Percentiles rank a stretch among this genome's conserved stretches.
Evolutionary conservation across 768 basidiomycete species (phyloP).

Genomic region (Phlegmacium glaucopus): DNA sequence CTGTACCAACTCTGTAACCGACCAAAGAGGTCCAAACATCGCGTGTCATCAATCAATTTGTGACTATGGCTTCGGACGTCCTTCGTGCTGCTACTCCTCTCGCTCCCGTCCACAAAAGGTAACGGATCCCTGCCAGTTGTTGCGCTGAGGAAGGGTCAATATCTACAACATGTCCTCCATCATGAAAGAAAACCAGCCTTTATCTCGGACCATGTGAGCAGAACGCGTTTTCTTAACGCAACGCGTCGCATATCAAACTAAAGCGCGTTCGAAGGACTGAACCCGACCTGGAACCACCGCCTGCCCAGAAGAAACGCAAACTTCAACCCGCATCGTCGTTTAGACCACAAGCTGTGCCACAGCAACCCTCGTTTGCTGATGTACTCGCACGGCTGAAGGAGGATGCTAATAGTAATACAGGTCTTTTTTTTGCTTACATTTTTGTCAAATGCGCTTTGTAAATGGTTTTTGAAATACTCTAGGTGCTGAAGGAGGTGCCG

Average conservation of each 20-base stretch:
- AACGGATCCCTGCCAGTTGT: neutral
- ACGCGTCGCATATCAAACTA: conserved; percentile 17
- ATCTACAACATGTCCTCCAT: conserved; percentile 7
- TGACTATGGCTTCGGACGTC: neutral
- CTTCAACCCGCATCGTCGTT: conserved; percentile 37
- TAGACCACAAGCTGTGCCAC: conserved; percentile 35
- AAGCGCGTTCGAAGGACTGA: conserved; percentile 23
- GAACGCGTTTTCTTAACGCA: conserved; percentile 6
- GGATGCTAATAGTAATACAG: conserved; percentile 38
- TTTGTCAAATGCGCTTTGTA: neutral
- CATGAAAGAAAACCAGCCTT: conserved; percentile 28
- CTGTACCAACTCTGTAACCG: neutral
- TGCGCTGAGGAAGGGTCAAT: neutral
- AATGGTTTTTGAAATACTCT: neutral
- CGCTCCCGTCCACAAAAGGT: neutral
- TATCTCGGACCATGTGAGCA: conserved; percentile 29
- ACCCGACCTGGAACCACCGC: conserved; percentile 26
- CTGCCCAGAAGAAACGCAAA: conserved; percentile 54
- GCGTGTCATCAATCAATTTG: conserved; percentile 7
- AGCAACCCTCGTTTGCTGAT: conserved; percentile 52
- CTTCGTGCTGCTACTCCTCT: neutral
- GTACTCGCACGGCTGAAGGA: conserved; percentile 60
- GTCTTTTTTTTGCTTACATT: conserved; percentile 27
- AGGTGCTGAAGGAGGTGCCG: conserved; percentile 78
- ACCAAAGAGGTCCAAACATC: conserved; percentile 18